phyloP scores from a whole-genome alignment of 179 eudicot genomes.

The Gypsophila paniculata region DNA sequence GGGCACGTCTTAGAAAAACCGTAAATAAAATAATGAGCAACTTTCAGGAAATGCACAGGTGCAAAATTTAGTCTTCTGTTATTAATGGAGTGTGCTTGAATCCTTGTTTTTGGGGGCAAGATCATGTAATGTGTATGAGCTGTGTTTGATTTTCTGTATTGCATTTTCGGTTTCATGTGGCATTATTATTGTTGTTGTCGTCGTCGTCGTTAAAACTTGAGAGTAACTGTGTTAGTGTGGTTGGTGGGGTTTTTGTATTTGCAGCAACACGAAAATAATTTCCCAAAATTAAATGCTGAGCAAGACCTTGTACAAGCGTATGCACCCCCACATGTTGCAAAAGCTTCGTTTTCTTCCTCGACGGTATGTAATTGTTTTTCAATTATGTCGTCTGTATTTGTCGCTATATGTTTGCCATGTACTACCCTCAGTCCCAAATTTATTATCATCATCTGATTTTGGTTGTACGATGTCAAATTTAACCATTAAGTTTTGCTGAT shows the following conservation, averaged over 20 bases:
- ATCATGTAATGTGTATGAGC: constrained; percentile 11
- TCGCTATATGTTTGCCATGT: constrained; percentile 4
- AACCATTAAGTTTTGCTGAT: not conserved
- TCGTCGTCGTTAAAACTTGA: not conserved
- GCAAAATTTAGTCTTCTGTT: not conserved
- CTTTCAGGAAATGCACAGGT: constrained; percentile 1
- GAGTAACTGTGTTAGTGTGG: not conserved
- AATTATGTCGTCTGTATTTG: constrained; percentile 5
- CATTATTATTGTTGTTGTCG: not conserved
- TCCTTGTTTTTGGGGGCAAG: not conserved
- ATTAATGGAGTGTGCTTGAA: not conserved
- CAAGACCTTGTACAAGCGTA: constrained; percentile 37
- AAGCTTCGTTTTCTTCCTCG: constrained; percentile 40
- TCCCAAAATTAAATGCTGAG: constrained; percentile 48
- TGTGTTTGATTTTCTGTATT: not conserved
- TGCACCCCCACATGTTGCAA: constrained; percentile 51
- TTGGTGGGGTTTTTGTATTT: constrained; percentile 20
- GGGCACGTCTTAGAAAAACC: not conserved
- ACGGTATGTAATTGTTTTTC: constrained; percentile 48
- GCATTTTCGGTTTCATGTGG: constrained; percentile 3
- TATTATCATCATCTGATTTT: not conserved
- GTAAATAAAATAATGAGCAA: constrained; percentile 6
- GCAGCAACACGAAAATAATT: constrained; percentile 61
- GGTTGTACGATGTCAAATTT: not conserved
- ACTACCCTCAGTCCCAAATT: not conserved